Conservation (phyloP, 2,329 filamentous ascomycete species). For the Nothophaeocryptopus gaeumannii region DNA sequence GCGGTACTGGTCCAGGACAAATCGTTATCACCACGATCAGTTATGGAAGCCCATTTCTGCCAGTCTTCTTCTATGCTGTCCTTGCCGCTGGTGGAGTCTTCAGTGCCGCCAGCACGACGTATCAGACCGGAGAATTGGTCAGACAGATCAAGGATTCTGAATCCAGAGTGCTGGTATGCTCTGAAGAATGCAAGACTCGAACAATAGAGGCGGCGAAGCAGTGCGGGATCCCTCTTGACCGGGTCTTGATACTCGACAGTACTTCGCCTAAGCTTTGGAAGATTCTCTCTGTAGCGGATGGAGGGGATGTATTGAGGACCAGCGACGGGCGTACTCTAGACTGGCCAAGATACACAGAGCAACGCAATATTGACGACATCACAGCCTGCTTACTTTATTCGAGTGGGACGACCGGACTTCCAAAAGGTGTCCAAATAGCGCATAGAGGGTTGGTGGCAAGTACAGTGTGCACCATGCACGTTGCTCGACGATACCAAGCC, state of each 20-base stretch:
- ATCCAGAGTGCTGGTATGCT: slow-evolving; percentile 43
- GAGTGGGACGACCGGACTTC: slow-evolving; percentile 46
- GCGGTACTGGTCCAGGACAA: slow-evolving; percentile 44
- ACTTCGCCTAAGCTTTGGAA: slow-evolving; percentile 13
- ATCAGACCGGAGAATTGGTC: slow-evolving; percentile 50
- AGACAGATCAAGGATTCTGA: slow-evolving; percentile 45
- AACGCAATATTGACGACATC: slow-evolving; percentile 49
- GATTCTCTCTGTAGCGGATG: slow-evolving; percentile 30
- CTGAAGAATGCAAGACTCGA: slow-evolving; percentile 47
- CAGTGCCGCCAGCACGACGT: slow-evolving; percentile 51
- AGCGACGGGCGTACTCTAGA: slow-evolving; percentile 39
- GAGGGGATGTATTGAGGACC: slow-evolving; percentile 45
- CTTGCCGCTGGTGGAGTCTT: slow-evolving; percentile 59
- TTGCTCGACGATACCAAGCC: slow-evolving; percentile 1
- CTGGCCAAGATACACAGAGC: slow-evolving; percentile 55
- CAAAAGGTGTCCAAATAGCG: slow-evolving; percentile 35
- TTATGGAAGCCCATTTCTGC: slow-evolving; percentile 53
- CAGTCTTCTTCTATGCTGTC: slow-evolving; percentile 54
- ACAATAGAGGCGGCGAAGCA: slow-evolving; percentile 50
- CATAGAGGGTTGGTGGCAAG: slow-evolving; percentile 23
- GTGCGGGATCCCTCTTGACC: slow-evolving; percentile 43
- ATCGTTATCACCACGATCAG: slow-evolving; percentile 58
- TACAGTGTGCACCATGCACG: slow-evolving; percentile 9
- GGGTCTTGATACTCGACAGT: slow-evolving; percentile 51
- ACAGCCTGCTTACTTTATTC: slow-evolving; percentile 51